Evolutionary conservation across 2,329 filamentous ascomycete genomes (phyloP).

Genomic region (Aspergillus sp.): DNA sequence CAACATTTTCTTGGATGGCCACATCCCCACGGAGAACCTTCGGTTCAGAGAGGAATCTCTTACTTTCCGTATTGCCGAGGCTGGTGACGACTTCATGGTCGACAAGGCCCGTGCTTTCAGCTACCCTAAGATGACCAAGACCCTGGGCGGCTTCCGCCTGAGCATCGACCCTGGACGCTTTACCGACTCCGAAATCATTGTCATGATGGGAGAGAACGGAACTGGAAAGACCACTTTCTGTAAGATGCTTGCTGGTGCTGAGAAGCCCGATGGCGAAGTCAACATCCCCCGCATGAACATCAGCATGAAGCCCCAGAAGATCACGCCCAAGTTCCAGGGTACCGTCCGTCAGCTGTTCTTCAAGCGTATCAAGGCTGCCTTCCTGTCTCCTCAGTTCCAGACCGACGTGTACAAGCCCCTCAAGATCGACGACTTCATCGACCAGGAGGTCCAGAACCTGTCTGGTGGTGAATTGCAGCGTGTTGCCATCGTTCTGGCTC

Average conservation of each 20-base stretch:
- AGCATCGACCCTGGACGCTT: constrained; percentile 79
- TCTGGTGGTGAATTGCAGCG: constrained; percentile 99
- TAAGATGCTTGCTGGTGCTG: constrained; percentile 85
- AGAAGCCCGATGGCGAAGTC: constrained; percentile 80
- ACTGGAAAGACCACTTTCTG: constrained; percentile 99
- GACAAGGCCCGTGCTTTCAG: constrained; percentile 82
- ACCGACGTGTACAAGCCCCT: constrained; percentile 99
- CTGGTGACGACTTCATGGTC: constrained; percentile 79
- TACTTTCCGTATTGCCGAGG: constrained; percentile 90
- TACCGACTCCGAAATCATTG: constrained; percentile 96
- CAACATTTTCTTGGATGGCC: constrained; percentile 98
- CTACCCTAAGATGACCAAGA: constrained; percentile 92
- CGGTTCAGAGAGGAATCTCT: constrained; percentile 97
- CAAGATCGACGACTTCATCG: constrained; percentile 98
- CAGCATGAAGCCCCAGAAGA: constrained; percentile 99
- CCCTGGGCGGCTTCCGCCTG: constrained; percentile 82
- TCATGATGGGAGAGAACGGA: constrained; percentile 99
- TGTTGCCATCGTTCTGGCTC: constrained; percentile 95
- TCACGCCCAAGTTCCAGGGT: constrained; percentile 95
- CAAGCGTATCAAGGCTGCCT: constrained; percentile 98
- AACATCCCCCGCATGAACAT: constrained; percentile 92
- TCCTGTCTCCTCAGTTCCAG: constrained; percentile 97
- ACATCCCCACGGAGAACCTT: constrained; percentile 97
- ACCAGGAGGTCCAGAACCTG: constrained; percentile 98
- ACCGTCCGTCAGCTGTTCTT: constrained; percentile 98